These are phyloP conservation scores for Phytophthora gonapodyides DNA, from an alignment of 352 stramenopile species.

Conservation along the genomic window DNA sequence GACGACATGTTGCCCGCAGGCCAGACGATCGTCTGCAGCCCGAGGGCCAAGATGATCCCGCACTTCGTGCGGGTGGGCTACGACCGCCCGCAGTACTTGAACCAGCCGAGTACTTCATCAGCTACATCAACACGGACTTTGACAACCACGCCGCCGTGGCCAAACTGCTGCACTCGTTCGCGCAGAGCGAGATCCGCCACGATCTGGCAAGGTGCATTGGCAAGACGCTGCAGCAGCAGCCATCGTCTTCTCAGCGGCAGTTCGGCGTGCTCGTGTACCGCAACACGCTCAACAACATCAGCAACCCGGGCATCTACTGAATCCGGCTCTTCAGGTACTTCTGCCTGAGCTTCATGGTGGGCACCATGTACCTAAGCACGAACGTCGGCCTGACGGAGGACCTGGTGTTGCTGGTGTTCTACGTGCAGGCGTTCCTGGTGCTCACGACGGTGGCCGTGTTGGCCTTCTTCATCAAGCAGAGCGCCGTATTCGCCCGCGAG, in stretches of 20 bases:
- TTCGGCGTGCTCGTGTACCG: slow-evolving; percentile 56
- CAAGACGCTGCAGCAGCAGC: slow-evolving; percentile 17
- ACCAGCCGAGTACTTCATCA: slow-evolving; percentile 61
- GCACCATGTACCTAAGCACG: slow-evolving; percentile 71
- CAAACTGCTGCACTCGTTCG: slow-evolving; percentile 31
- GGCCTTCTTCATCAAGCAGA: slow-evolving; percentile 87
- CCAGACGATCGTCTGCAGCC: slow-evolving; percentile 79
- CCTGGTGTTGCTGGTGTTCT: slow-evolving; percentile 74
- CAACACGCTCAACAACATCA: slow-evolving; percentile 67
- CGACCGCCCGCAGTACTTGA: slow-evolving; percentile 48
- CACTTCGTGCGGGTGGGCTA: slow-evolving; percentile 44
- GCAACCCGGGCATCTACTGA: slow-evolving; percentile 73
- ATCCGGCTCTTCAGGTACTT: slow-evolving; percentile 75
- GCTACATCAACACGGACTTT: slow-evolving; percentile 63
- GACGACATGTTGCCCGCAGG: slow-evolving; percentile 71
- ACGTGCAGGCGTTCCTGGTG: slow-evolving; percentile 86
- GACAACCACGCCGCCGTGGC: slow-evolving; percentile 42
- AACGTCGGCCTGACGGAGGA: slow-evolving; percentile 51
- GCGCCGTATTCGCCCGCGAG: slow-evolving; percentile 61
- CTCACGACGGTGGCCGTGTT: slow-evolving; percentile 90
- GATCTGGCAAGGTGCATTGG: slow-evolving; percentile 15
- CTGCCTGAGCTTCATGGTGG: slow-evolving; percentile 68
- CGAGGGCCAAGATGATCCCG: slow-evolving; percentile 39
- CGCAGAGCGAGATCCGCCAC: slow-evolving; percentile 16
- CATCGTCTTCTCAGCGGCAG: slow-evolving; percentile 40